Conservation (phyloP, 495 filamentous ascomycete species). For the Chaetomium fimeti region DNA sequence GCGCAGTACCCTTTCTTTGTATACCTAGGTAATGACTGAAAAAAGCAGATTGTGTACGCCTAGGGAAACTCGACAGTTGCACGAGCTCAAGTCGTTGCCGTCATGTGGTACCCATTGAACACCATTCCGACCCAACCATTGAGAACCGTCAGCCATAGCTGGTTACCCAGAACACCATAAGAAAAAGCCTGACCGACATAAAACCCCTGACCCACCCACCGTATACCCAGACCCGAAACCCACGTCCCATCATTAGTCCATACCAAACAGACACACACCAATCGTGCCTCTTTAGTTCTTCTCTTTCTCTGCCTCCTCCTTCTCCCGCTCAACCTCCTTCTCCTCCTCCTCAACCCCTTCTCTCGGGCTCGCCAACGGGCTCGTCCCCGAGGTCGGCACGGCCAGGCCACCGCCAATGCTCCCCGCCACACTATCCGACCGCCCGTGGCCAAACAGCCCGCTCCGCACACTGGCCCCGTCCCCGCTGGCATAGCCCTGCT, state of each 20-base stretch:
- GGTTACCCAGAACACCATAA: not conserved
- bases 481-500: constrained; percentile 57
- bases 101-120: not conserved
- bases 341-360: constrained; percentile 36
- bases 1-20: not conserved
- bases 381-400: constrained; percentile 40
- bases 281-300: not conserved
- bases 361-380: constrained; percentile 60
- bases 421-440: constrained; percentile 77
- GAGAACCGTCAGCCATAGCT: not conserved
- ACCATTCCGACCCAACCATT: not conserved
- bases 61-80: constrained; percentile 4
- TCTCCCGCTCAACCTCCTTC: constrained; percentile 8
- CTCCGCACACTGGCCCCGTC: constrained; percentile 80
- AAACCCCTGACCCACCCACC: not conserved
- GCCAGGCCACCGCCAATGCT: constrained; percentile 55
- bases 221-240: not conserved
- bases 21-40: not conserved
- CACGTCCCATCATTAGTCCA: not conserved
- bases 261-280: not conserved
- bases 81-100: constrained; percentile 2
- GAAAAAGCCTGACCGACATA: not conserved
- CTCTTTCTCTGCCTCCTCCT: constrained; percentile 3
- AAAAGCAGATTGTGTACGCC: not conserved
- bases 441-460: constrained; percentile 68